Evolutionary conservation across 2,329 filamentous ascomycete genomes (phyloP), one percentile per base, ranked within the genome.

Genomic region (Ampelomyces quisqualis): DNA sequence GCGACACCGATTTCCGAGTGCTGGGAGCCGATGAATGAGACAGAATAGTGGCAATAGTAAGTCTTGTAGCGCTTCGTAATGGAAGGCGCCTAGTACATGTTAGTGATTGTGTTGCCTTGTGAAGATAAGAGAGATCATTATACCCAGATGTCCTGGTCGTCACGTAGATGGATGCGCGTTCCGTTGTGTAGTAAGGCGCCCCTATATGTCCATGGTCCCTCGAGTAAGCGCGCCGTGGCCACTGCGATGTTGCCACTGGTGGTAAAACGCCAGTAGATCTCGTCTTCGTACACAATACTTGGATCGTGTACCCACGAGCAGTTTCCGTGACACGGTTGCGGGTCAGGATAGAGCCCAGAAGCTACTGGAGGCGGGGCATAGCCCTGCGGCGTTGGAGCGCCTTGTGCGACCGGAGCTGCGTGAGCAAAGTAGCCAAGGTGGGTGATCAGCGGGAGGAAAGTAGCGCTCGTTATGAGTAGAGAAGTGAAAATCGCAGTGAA

Each of bases 1-100:
- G 76, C 77, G 7, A 78, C 60, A 10, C 83, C 82, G 48, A 86
- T 84, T 15, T 77, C 77, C 0, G 78, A 82, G 57, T 71, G 65
- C 47, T 84, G 79, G 0, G 73, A 76, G 0, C 81, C 80, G 40
- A 81, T 81, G 0, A 72, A 70, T 30, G 74, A 79, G 17, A 84
- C 79, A 0, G 77, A 71, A 62, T 85, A 84, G 72, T 82, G 84
- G 13, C 77, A 62, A 53, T 83, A 76, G 66, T 82, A 86, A 0
- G 70, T 68, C 32, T 64, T 68, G 47, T 74, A 75, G 7, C 84
- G 70, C n/a, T 77, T 67, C 22, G 68, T 63, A 11, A 82, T 75
- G 43, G 85, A 81, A 0, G 84, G 84, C 1, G 83, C 83, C 80
- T 82, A 35, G 6, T 23, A 7, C 10, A 10, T 5, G 15, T 51